These are phyloP conservation scores for Echinosophora koreensis DNA, from an alignment of 306 rosid genomes.

Conservation along the genomic window DNA sequence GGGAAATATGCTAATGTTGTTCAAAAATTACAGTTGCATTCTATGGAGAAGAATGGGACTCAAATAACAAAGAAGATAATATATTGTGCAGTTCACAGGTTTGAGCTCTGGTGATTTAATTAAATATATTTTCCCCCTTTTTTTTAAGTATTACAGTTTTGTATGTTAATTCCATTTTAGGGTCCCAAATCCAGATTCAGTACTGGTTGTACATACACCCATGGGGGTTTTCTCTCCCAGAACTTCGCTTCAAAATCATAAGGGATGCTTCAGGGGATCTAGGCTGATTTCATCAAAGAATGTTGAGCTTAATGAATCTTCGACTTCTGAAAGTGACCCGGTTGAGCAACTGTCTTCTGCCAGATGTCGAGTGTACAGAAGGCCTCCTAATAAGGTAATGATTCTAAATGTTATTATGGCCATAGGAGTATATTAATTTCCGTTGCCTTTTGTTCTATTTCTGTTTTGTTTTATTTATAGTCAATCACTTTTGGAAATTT, in stretches of 20 bases:
- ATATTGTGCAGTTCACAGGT: constrained; percentile 93
- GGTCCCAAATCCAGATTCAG: constrained; percentile 82
- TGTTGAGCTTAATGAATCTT: constrained; percentile 63
- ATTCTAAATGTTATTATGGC: constrained; percentile 19
- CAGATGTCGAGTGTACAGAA: constrained; percentile 72
- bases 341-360: constrained; percentile 80
- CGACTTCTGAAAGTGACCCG: constrained; percentile 61
- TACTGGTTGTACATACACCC: constrained; percentile 74
- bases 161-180: constrained; percentile 54
- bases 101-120: constrained; percentile 41
- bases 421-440: constrained; percentile 10
- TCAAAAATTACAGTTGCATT: constrained; percentile 72
- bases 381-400: constrained; percentile 70
- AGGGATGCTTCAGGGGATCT: constrained; percentile 83
- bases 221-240: constrained; percentile 77
- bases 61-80: constrained; percentile 71
- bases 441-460: background rate
- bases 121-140: constrained; percentile 27
- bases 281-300: constrained; percentile 75
- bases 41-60: constrained; percentile 81
- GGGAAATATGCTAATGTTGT: constrained; percentile 47
- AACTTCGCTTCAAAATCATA: constrained; percentile 70
- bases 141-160: background rate
- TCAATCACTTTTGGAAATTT: constrained; percentile 23
- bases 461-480: constrained; percentile 18